Base-by-base conservation (phyloP, 805 yeast species). In the Starmerella bombi region DNA sequence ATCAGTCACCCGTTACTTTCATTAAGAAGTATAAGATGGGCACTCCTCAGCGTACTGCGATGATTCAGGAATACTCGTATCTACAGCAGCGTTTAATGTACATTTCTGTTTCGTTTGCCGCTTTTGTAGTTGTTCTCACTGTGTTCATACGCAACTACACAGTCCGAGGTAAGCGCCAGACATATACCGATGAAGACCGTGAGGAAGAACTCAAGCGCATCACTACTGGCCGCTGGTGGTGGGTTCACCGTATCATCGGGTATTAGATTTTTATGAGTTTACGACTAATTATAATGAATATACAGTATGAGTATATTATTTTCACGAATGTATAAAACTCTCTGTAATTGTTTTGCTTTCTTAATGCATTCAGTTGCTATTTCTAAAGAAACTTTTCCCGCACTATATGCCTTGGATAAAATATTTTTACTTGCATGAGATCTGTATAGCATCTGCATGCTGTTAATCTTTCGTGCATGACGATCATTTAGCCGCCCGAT, bases 51-150 rank as follows among this genome's bases (percentile, higher is more conserved):
- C 71, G 88, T 59, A 53, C 54, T 3, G 75, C 71, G 3, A 64
- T 75, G 32, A 78, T 75, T 4, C 58, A 55, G 34, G 69, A 80
- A 3, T 79, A 79, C 57, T 67, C 69, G 40, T 61, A 74, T 43
- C 66, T 75, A 37, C 85, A 79, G 59, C 65, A 66, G 51, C 53
- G 73, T 41, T 69, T 77, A 55, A 66, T 76, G 40, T 65, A 69
- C 41, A 69, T 71, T 18, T 78, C 77, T n/a, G 48, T 47, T 14
- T 65, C 71, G 36, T 66, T 78, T 54, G 67, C 74, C 53, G 65
- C 44, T 5, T 18, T 42, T 16, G 33, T 28, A 5, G 44, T 37
- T 4, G 34, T 45, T 6, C 28, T 42, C 12, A 30, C 36, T 4
- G 25, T 45, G 30, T 29, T 36, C 18, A n/a, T 42, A 5, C 40